These are phyloP conservation scores for Coemansia sp. DNA, from an alignment of 192 early-diverging fungal genomes.

Conservation along the genomic window DNA sequence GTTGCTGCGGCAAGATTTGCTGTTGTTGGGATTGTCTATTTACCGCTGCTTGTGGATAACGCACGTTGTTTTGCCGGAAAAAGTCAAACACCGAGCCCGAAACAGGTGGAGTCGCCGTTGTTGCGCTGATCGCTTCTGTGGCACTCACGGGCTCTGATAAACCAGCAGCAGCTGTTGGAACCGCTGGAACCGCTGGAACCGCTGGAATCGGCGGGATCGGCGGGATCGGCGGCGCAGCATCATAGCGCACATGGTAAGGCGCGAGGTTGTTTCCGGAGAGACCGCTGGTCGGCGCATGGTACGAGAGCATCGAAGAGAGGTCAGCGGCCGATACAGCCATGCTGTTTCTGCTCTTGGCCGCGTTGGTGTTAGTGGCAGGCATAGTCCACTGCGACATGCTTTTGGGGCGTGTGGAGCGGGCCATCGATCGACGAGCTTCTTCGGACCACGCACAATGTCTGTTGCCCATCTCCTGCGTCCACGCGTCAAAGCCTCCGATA, in stretches of 20 bases:
- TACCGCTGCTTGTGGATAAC: neutral
- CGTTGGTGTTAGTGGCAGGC: neutral
- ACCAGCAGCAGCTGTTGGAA: neutral
- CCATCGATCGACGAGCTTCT: slow-evolving; percentile 13
- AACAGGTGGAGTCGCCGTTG: neutral
- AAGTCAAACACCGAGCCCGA: slow-evolving; percentile 44
- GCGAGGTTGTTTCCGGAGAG: neutral
- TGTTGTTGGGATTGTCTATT: slow-evolving; percentile 10
- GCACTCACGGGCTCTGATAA: neutral
- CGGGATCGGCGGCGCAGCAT: neutral
- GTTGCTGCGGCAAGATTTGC: slow-evolving; percentile 1
- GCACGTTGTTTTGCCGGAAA: slow-evolving; percentile 28
- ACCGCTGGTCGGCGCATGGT: slow-evolving; percentile 17
- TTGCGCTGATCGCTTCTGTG: neutral
- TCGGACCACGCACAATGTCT: slow-evolving; percentile 37
- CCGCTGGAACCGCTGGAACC: neutral
- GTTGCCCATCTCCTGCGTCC: slow-evolving; percentile 60
- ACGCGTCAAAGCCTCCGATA: slow-evolving; percentile 79
- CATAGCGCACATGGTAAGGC: neutral
- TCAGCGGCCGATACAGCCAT: neutral
- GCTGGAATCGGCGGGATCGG: neutral
- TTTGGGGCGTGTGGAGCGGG: neutral
- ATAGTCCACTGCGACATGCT: neutral
- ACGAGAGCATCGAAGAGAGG: slow-evolving; percentile 14
- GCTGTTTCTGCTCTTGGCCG: neutral